Evolutionary conservation across 176 grass and related monocot genomes (phyloP).

Genomic region (Thalia dealbata): DNA sequence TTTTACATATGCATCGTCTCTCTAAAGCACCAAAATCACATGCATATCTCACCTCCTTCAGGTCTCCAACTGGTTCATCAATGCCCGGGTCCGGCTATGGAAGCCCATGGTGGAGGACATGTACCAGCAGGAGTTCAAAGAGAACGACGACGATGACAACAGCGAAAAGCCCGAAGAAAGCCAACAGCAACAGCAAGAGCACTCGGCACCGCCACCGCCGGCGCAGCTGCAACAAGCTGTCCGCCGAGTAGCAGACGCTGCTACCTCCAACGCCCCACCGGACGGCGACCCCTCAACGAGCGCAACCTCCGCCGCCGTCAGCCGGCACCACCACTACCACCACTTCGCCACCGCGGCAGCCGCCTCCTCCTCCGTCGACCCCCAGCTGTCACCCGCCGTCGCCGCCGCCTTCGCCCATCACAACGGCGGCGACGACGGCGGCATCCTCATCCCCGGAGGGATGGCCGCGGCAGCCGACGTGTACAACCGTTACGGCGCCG

Average conservation of each 20-base stretch:
- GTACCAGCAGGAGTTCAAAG: conserved; percentile 85
- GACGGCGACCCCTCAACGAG: conserved; percentile 31
- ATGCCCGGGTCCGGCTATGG: conserved; percentile 96
- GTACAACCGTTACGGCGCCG: conserved; percentile 36
- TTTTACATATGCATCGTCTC: not conserved
- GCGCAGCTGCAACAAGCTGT: not conserved
- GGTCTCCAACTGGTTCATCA: conserved; percentile 99
- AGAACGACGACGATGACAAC: conserved; percentile 23
- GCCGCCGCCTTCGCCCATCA: not conserved
- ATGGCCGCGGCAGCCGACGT: conserved; percentile 37
- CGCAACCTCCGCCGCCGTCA: conserved; percentile 19
- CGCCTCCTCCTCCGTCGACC: conserved; percentile 26
- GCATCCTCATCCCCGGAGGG: conserved; percentile 36
- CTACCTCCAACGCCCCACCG: conserved; percentile 17
- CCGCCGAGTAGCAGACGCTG: conserved; percentile 1
- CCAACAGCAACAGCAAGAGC: conserved; percentile 1
- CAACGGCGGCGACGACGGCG: conserved; percentile 37
- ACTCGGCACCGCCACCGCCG: conserved; percentile 18
- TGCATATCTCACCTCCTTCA: conserved; percentile 2
- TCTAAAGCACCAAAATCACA: too few species aligned
- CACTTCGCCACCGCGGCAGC: too few species aligned
- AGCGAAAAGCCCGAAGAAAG: conserved; percentile 20
- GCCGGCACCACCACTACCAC: conserved; percentile 18
- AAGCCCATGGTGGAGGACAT: conserved; percentile 99
- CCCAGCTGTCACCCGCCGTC: not conserved